Conservation (phyloP, 768 basidiomycete genomes). For the Neoboletus subvelutipes region DNA sequence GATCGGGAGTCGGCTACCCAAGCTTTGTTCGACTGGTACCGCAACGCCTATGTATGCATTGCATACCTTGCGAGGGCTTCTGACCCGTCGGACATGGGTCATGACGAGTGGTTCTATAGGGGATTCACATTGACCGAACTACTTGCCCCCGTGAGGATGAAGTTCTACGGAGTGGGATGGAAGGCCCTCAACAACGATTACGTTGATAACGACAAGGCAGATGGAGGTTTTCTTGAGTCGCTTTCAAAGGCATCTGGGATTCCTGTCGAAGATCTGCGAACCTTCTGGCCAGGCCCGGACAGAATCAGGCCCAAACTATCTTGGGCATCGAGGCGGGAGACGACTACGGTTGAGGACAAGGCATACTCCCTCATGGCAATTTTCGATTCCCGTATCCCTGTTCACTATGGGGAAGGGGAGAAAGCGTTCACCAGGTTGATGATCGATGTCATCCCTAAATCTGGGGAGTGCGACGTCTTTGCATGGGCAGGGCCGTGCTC, state of each 20-base stretch:
- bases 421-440: slow-evolving; percentile 21
- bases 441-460: slow-evolving; percentile 12
- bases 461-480: slow-evolving; percentile 22
- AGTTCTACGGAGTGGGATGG: slow-evolving; percentile 24
- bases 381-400: slow-evolving; percentile 11
- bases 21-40: slow-evolving; percentile 18
- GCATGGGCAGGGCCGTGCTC: slow-evolving; percentile 24
- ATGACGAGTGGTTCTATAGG: slow-evolving; percentile 17
- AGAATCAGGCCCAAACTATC: slow-evolving; percentile 19
- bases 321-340: slow-evolving; percentile 20
- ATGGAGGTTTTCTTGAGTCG: slow-evolving; percentile 7
- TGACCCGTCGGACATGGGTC: slow-evolving; percentile 4
- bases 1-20: not conserved
- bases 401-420: slow-evolving; percentile 14
- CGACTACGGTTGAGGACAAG: slow-evolving; percentile 11
- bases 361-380: slow-evolving; percentile 23
- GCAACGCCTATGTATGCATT: slow-evolving; percentile 24
- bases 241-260: slow-evolving; percentile 17
- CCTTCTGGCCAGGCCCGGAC: slow-evolving; percentile 20
- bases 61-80: slow-evolving; percentile 9
- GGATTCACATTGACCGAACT: slow-evolving; percentile 19
- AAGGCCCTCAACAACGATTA: slow-evolving; percentile 13
- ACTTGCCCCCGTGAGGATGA: slow-evolving; percentile 20
- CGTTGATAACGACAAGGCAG: slow-evolving; percentile 26
- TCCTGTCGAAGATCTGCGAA: slow-evolving; percentile 12